Evolutionary conservation across 2,329 filamentous ascomycete genomes (phyloP).

Genomic region (Monilinia fructicola): DNA sequence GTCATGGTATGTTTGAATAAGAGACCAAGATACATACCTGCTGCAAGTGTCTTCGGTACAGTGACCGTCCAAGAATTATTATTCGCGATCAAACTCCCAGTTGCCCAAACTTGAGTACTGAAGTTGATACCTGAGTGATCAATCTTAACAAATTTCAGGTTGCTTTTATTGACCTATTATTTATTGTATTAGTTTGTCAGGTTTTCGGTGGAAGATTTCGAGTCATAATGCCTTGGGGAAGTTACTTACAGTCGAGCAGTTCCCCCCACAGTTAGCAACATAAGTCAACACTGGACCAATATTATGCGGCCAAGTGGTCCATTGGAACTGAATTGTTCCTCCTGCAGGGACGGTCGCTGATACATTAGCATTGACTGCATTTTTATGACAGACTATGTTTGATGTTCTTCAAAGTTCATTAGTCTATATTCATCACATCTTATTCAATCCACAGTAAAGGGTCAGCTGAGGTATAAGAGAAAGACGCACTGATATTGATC

Average conservation of each 20-base stretch:
- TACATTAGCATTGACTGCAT: constrained; percentile 44
- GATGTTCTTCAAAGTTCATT: constrained; percentile 27
- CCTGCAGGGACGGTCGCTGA: constrained; percentile 48
- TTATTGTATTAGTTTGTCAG: not conserved
- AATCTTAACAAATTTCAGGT: constrained; percentile 19
- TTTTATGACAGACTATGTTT: constrained; percentile 52
- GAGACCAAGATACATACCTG: not conserved
- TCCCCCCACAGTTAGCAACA: constrained; percentile 41
- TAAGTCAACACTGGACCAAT: constrained; percentile 41
- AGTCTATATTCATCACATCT: not conserved
- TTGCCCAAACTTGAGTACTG: constrained; percentile 15
- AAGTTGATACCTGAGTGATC: constrained; percentile 13
- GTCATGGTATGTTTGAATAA: no score
- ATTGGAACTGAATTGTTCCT: constrained; percentile 48
- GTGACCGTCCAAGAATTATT: constrained; percentile 18
- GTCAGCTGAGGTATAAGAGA: not conserved
- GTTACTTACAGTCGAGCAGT: constrained; percentile 41
- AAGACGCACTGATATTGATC: constrained; percentile 42
- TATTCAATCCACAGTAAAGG: no score
- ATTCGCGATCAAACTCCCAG: constrained; percentile 10
- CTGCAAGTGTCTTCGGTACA: constrained; percentile 12
- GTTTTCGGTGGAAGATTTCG: no score
- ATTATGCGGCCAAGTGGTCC: constrained; percentile 53
- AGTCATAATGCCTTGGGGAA: no score
- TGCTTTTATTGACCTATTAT: constrained; percentile 2